Conservation (phyloP, 2,329 filamentous ascomycete species). For the Achaetomium macrosporum region DNA sequence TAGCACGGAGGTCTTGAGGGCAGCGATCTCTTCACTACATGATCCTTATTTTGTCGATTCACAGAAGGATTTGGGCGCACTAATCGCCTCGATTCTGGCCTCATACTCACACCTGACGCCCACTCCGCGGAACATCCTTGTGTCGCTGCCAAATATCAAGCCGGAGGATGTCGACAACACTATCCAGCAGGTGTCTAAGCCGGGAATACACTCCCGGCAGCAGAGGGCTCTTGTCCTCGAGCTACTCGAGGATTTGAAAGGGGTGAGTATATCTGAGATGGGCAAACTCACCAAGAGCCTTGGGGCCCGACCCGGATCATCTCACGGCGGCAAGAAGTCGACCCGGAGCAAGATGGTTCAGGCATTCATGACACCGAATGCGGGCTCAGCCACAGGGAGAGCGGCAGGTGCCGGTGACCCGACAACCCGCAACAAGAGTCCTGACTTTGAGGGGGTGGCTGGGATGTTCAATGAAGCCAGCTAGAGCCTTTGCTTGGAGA, state of each 20-base stretch:
- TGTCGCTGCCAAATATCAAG: conserved; percentile 72
- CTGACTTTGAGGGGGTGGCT: conserved; percentile 52
- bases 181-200: conserved; percentile 53
- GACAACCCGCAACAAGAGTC: conserved; percentile 32
- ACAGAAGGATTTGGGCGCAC: conserved; percentile 81
- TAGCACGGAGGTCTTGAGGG: conserved; percentile 79
- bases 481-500: conserved; percentile 8
- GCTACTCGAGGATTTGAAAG: conserved; percentile 77
- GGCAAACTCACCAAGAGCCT: conserved; percentile 65
- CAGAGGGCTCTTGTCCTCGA: conserved; percentile 80
- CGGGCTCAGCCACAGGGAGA: conserved; percentile 24
- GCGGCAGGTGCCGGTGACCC: conserved; percentile 11
- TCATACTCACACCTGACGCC: conserved; percentile 64
- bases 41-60: conserved; percentile 96
- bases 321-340: conserved; percentile 35
- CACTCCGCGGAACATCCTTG: conserved; percentile 70
- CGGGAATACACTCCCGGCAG: conserved; percentile 59
- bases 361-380: conserved; percentile 55
- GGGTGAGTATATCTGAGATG: conserved; percentile 88
- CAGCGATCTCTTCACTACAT: conserved; percentile 83
- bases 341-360: conserved; percentile 57
- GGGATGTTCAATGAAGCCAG: conserved; percentile 39
- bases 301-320: conserved; percentile 25
- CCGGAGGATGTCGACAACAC: conserved; percentile 60
- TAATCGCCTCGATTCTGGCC: conserved; percentile 81